Conservation (phyloP, 2,329 filamentous ascomycete species). For the Camillea tinctor region DNA sequence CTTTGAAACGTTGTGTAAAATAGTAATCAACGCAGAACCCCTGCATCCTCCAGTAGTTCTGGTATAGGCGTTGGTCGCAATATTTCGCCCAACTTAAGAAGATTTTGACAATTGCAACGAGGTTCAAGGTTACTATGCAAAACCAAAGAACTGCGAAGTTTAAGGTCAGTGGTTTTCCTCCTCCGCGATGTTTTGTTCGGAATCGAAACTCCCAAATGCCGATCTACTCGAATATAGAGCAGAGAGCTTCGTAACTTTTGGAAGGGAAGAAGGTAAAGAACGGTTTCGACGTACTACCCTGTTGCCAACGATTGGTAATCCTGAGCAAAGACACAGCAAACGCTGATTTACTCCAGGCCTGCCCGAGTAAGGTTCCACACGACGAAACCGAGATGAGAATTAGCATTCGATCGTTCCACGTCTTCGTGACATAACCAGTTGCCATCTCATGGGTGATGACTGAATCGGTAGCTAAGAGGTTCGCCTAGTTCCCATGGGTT, state of each 20-base stretch:
- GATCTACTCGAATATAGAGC: not conserved
- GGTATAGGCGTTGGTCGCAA: conserved; percentile 9
- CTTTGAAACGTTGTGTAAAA: conserved; percentile 10
- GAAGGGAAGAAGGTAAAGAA: not conserved
- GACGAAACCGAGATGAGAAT: conserved; percentile 12
- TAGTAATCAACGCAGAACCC: conserved; percentile 6
- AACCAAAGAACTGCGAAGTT: conserved; percentile 29
- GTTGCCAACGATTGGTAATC: conserved; percentile 26
- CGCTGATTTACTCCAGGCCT: conserved; percentile 36
- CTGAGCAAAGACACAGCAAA: conserved; percentile 38
- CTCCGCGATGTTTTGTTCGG: not conserved
- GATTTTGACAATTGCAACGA: conserved; percentile 20
- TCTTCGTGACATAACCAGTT: conserved; percentile 10
- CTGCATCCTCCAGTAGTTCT: conserved; percentile 8
- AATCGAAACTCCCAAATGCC: not conserved
- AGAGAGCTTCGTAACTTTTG: not conserved
- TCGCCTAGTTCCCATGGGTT: not conserved
- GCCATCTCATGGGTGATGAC: conserved; percentile 11
- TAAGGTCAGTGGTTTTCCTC: not conserved
- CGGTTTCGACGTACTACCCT: not conserved
- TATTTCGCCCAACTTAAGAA: conserved; percentile 20
- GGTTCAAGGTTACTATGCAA: conserved; percentile 35
- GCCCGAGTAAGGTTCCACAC: conserved; percentile 10
- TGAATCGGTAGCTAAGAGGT: conserved; percentile 7
- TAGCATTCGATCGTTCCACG: conserved; percentile 14